Conservation (phyloP, 23 red algal genomes). For the Gracilaria gracilis region DNA sequence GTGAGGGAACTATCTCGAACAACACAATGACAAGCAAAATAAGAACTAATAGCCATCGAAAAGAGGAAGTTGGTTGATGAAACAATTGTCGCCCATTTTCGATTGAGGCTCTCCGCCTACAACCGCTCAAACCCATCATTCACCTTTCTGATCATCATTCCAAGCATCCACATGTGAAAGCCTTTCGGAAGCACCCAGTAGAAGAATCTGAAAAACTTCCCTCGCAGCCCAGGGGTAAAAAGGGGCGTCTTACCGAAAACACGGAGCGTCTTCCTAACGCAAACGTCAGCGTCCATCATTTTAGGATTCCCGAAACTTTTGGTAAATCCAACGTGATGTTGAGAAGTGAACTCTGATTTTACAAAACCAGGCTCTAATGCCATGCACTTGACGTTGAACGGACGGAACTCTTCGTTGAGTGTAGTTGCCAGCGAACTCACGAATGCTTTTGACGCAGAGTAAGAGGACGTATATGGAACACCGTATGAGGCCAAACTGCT, state of each 20-base stretch:
- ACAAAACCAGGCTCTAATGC: slow-evolving; percentile 47
- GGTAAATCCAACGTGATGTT: neutral
- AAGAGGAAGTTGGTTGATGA: too few relatives aligned
- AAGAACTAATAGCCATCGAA: too few relatives aligned
- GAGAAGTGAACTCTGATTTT: slow-evolving; percentile 16
- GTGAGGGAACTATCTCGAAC: too few relatives aligned
- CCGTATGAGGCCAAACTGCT: slow-evolving; percentile 27
- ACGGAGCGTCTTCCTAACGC: slow-evolving; percentile 13
- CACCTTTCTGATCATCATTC: neutral
- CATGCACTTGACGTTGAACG: slow-evolving; percentile 4
- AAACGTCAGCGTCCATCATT: slow-evolving; percentile 8
- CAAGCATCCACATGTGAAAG: neutral
- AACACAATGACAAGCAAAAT: too few relatives aligned
- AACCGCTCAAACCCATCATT: neutral
- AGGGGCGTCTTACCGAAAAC: slow-evolving; percentile 13
- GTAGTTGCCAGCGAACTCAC: slow-evolving; percentile 16
- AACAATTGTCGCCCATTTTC: too few relatives aligned
- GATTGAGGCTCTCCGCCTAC: neutral
- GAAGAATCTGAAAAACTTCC: neutral
- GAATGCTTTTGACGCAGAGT: slow-evolving; percentile 41
- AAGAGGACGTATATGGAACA: slow-evolving; percentile 21
- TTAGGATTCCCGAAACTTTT: neutral
- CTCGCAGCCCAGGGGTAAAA: slow-evolving; percentile 10
- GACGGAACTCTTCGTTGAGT: slow-evolving; percentile 16
- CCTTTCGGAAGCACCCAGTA: neutral